phyloP scores from a whole-genome alignment of 768 basidiomycete species.

The Xerocomellus chrysenteron region DNA sequence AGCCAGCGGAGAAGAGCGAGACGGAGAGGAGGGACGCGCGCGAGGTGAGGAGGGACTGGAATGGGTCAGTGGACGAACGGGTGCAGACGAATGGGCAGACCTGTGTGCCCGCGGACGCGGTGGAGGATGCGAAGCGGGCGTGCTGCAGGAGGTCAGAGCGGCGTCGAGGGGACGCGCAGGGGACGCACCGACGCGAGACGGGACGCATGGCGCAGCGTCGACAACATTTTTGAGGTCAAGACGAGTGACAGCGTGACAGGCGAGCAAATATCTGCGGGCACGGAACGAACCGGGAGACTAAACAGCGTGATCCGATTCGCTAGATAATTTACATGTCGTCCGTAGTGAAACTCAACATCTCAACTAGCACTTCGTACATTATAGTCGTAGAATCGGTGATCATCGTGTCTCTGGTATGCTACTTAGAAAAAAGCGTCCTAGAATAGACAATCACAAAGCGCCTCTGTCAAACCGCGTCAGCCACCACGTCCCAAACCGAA shows the following conservation, averaged over 20 bases:
- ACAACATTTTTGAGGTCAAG: constrained; percentile 69
- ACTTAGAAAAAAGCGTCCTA: constrained; percentile 16
- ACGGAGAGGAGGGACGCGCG: constrained; percentile 74
- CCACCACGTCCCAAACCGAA: constrained; percentile 29
- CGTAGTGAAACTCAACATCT: constrained; percentile 9
- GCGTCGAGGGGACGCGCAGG: constrained; percentile 1
- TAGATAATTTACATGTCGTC: constrained; percentile 32
- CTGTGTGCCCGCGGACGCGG: constrained; percentile 58
- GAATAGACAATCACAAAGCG: constrained; percentile 70
- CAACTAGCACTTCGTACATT: constrained; percentile 20
- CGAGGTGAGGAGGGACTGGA: constrained; percentile 65
- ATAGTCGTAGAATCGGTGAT: constrained; percentile 10
- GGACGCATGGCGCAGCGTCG: constrained; percentile 68
- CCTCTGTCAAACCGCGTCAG: constrained; percentile 43
- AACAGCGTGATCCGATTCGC: constrained; percentile 17
- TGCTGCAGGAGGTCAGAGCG: constrained; percentile 29
- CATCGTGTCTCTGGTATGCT: constrained; percentile 18
- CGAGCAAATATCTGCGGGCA: constrained; percentile 35
- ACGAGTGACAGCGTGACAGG: constrained; percentile 40
- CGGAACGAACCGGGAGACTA: constrained; percentile 52
- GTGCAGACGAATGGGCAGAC: constrained; percentile 40
- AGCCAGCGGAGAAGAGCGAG: constrained; percentile 76
- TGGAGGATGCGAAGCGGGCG: constrained; percentile 73
- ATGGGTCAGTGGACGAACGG: background rate
- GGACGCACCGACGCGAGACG: constrained; percentile 52